A percentile compares a stretch with the other conserved stretches of the same genome.
Conservation (phyloP, 805 yeast species). For the Kregervanrija fluxuum region DNA sequence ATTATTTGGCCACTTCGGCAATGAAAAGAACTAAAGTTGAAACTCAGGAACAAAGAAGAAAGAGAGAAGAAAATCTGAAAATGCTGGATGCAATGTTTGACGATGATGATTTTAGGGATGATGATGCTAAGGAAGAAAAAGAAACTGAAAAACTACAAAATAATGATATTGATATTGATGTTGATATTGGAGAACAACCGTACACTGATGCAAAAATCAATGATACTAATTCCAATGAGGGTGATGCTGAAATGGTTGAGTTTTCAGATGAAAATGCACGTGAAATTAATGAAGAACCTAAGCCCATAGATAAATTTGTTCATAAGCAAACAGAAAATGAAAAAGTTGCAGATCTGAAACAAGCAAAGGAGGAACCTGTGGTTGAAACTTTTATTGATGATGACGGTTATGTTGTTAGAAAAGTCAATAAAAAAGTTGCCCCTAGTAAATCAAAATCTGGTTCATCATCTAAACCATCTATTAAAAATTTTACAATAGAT, state of each 20-base stretch:
- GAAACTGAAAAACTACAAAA: slow-evolving; percentile 2
- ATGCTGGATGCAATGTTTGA: slow-evolving; percentile 18
- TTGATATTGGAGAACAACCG: slow-evolving; percentile 2
- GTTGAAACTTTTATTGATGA: slow-evolving; percentile 23
- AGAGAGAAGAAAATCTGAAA: slow-evolving; percentile 10
- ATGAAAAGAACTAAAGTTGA: slow-evolving; percentile 15
- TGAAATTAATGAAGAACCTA: no score
- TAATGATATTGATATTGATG: slow-evolving; percentile 9
- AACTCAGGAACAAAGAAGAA: slow-evolving; percentile 7
- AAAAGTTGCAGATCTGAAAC: background rate
- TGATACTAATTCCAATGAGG: background rate
- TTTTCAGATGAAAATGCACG: background rate
- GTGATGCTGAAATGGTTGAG: background rate
- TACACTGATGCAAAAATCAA: slow-evolving; percentile 1
- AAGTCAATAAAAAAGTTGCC: slow-evolving; percentile 4
- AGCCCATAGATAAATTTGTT: background rate
- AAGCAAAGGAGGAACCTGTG: slow-evolving; percentile 7
- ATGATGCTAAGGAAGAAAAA: slow-evolving; percentile 1
- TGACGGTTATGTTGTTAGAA: slow-evolving; percentile 25
- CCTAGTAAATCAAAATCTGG: no score
- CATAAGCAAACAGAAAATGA: background rate
- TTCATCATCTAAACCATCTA: no score
- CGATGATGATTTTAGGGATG: slow-evolving; percentile 18
- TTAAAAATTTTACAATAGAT: no score
- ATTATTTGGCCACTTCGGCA: slow-evolving; percentile 5